Base-by-base conservation (phyloP, 805 yeast species). In the Kodamaea nitidulidarum region DNA sequence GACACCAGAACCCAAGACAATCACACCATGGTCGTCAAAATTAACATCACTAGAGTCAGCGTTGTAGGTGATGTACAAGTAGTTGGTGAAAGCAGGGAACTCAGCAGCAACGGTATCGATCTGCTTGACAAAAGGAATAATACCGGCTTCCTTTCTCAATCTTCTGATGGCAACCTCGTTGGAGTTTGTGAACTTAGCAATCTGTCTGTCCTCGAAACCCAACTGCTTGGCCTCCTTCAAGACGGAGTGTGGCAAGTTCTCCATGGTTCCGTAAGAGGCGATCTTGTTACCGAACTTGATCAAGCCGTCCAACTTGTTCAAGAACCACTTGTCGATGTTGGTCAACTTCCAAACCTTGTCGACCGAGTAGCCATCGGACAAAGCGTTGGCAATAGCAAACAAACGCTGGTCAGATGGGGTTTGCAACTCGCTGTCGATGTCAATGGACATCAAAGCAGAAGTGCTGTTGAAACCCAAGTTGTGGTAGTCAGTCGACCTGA, bases 81-180 rank as follows among this genome's bases (percentile, higher is more conserved):
- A 91, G 72, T 91, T 91, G 54, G 98, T 91, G 69, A 63, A 76
- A 35, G 97, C 96, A 38, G 98, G 98, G 79, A 91, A 93, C 68
- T 91, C 98, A 37, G 98, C 98, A 37, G 98, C 98, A 51, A 91
- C 95, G 20, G 98, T 91, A 72, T 91, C 98, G 56, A 91, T 93
- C 66, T 90, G 96, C 66, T 91, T 91, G 46, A 88, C 97, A 60
- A 84, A 86, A 51, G 98, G 98, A 44, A 81, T 69, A 48, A 91
- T 78, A 40, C 95, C 95, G 41, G 78, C 79, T 54, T 87, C 95
- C 55, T 83, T 80, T 71, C 98, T 82, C 56, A 84, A 67, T 63
- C 91, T 78, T 67, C 98, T 81, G 48, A 93, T 80, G 41, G 95
- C 95, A 43, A 90, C 84, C 70, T 93, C 98, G 60, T 87, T 88